These are phyloP conservation scores for Epichloe sylvatica DNA, from an alignment of 2,329 filamentous ascomycete genomes.

Conservation along the genomic window DNA sequence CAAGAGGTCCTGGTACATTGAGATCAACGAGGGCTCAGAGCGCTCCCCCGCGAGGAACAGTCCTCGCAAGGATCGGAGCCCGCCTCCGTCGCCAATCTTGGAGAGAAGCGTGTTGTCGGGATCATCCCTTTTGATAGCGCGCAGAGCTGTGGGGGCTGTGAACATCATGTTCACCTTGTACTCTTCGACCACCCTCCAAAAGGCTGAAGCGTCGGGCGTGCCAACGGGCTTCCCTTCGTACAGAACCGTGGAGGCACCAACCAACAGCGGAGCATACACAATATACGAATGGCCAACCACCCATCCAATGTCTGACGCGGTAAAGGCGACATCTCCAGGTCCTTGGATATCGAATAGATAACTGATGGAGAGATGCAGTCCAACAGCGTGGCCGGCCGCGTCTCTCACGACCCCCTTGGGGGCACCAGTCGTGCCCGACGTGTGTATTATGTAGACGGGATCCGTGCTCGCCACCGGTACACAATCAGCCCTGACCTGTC, in stretches of 20 bases:
- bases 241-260: constrained; percentile 72
- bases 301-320: constrained; percentile 83
- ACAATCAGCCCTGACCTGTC: constrained; percentile 55
- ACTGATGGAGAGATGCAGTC: constrained; percentile 65
- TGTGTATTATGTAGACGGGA: constrained; percentile 82
- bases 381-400: constrained; percentile 76
- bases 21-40: constrained; percentile 74
- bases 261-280: constrained; percentile 72
- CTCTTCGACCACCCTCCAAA: constrained; percentile 78
- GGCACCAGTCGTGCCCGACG: constrained; percentile 65
- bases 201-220: constrained; percentile 72
- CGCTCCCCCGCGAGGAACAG: constrained; percentile 77
- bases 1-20: constrained; percentile 65
- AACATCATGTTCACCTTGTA: constrained; percentile 75
- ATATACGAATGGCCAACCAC: constrained; percentile 60
- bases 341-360: constrained; percentile 74
- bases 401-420: constrained; percentile 77
- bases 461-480: constrained; percentile 70
- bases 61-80: constrained; percentile 55
- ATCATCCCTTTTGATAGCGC: constrained; percentile 78
- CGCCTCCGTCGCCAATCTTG: constrained; percentile 49
- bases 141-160: constrained; percentile 75
- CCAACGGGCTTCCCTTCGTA: constrained; percentile 93
- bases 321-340: constrained; percentile 62
- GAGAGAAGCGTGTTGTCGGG: constrained; percentile 55